These are phyloP conservation scores for Helotiales sp. DNA, from an alignment of 2,329 filamentous ascomycete species.

Conservation along the genomic window DNA sequence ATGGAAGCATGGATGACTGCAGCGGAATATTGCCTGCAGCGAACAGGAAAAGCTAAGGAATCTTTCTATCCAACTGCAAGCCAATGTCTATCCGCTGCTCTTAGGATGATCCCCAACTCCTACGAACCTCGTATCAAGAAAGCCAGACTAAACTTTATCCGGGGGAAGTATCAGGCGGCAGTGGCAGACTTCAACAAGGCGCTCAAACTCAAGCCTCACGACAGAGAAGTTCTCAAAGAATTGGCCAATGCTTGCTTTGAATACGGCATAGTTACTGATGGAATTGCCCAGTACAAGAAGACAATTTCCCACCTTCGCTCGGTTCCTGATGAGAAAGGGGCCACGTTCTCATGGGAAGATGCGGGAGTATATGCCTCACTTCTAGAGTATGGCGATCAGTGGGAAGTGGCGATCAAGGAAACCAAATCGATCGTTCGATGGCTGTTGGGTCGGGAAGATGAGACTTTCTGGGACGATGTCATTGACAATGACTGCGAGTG, in stretches of 20 bases:
- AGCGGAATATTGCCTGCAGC: conserved; percentile 19
- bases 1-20: conserved; percentile 61
- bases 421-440: conserved; percentile 78
- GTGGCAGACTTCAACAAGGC: conserved; percentile 7
- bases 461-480: conserved; percentile 77
- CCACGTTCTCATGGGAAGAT: conserved; percentile 69
- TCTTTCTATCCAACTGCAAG: conserved; percentile 8
- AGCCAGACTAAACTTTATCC: conserved; percentile 4
- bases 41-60: conserved; percentile 10
- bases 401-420: conserved; percentile 68
- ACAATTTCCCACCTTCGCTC: conserved; percentile 41
- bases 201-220: conserved; percentile 43
- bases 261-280: conserved; percentile 41
- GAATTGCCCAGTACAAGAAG: conserved; percentile 43
- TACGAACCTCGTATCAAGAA: conserved; percentile 6
- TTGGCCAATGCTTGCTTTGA: conserved; percentile 44
- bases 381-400: conserved; percentile 67
- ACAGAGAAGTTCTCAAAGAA: conserved; percentile 45
- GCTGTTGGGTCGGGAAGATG: conserved; percentile 76
- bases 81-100: neutral
- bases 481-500: conserved; percentile 85
- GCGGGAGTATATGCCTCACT: conserved; percentile 86
- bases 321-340: conserved; percentile 17
- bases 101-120: neutral
- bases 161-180: neutral